Percentiles rank a stretch among this genome's conserved stretches.
These are phyloP conservation scores for Lolium perenne DNA, from an alignment of 176 grass and related monocot genomes.

Conservation along the genomic window DNA sequence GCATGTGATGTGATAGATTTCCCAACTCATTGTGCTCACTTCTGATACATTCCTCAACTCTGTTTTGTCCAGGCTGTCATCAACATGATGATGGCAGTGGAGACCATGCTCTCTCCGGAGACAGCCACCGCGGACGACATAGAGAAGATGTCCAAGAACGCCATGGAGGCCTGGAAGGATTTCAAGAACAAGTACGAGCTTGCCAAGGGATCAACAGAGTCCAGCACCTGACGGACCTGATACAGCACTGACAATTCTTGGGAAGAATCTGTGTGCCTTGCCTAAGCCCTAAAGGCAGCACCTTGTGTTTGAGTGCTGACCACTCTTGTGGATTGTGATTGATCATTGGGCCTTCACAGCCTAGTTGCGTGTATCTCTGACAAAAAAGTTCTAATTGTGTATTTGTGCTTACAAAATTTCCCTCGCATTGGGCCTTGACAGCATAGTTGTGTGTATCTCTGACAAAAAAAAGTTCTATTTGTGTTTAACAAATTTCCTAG, in stretches of 20 bases:
- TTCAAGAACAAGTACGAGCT: constrained; percentile 50
- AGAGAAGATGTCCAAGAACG: constrained; percentile 43
- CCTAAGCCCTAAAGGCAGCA: not conserved
- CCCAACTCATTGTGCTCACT: too few relatives aligned
- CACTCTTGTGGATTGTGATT: not conserved
- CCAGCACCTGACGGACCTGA: constrained; percentile 20
- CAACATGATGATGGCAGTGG: constrained; percentile 71
- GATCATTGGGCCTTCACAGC: not conserved
- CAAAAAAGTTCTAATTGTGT: too few relatives aligned
- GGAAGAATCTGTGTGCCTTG: not conserved
- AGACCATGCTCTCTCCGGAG: constrained; percentile 49
- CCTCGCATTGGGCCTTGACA: too few relatives aligned
- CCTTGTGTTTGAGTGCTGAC: not conserved
- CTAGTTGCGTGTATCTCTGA: not conserved
- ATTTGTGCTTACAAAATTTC: too few relatives aligned
- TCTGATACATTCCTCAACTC: too few relatives aligned
- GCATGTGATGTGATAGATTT: too few relatives aligned
- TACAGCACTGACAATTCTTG: not conserved
- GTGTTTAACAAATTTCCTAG: not conserved
- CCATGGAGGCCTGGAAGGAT: constrained; percentile 52
- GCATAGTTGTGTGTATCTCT: not conserved
- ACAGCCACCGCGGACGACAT: constrained; percentile 45
- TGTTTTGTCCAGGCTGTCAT: constrained; percentile 51
- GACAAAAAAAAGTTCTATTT: not conserved
- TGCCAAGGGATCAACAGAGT: constrained; percentile 18